phyloP scores from a whole-genome alignment of 352 stramenopile species.

The Phytopythium delawarense region DNA sequence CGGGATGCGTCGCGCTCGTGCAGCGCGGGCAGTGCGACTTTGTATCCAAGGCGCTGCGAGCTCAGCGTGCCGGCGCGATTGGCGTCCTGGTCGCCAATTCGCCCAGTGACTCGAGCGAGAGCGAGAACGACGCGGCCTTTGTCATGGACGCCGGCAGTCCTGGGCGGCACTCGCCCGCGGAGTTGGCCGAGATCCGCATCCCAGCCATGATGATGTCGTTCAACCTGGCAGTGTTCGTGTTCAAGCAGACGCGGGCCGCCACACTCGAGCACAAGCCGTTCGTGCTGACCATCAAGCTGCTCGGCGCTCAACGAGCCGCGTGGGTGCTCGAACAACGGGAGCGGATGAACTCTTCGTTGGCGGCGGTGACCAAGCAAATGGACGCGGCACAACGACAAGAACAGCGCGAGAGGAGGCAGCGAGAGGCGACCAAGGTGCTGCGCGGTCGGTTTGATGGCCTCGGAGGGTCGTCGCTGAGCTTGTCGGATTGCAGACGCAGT shows the following conservation, averaged over 20 bases:
- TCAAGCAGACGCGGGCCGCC: conserved; percentile 46
- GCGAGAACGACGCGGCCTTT: conserved; percentile 37
- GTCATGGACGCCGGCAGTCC: conserved; percentile 63
- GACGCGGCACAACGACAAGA: conserved; percentile 30
- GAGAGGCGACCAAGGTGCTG: conserved; percentile 44
- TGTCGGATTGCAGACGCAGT: neutral
- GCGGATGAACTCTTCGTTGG: conserved; percentile 16
- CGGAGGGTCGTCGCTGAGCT: neutral
- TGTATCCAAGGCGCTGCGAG: conserved; percentile 66
- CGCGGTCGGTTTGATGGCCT: conserved; percentile 41
- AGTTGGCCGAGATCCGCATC: conserved; percentile 31
- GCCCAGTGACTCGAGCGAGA: conserved; percentile 12
- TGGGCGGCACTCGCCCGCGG: conserved; percentile 11
- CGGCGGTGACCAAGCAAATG: conserved; percentile 10
- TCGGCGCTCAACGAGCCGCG: conserved; percentile 46
- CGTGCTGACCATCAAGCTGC: conserved; percentile 47
- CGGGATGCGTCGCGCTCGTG: conserved; percentile 59
- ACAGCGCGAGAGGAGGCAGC: conserved; percentile 12
- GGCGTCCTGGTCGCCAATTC: conserved; percentile 67
- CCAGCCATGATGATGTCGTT: conserved; percentile 62
- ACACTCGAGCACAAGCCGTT: conserved; percentile 40
- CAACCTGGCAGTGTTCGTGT: conserved; percentile 33
- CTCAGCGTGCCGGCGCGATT: conserved; percentile 60
- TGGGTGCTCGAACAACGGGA: conserved; percentile 51
- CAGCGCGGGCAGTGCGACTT: conserved; percentile 75